Conservation (phyloP, 1,284 basidiomycete genomes). For the Stereum hirsutum region DNA sequence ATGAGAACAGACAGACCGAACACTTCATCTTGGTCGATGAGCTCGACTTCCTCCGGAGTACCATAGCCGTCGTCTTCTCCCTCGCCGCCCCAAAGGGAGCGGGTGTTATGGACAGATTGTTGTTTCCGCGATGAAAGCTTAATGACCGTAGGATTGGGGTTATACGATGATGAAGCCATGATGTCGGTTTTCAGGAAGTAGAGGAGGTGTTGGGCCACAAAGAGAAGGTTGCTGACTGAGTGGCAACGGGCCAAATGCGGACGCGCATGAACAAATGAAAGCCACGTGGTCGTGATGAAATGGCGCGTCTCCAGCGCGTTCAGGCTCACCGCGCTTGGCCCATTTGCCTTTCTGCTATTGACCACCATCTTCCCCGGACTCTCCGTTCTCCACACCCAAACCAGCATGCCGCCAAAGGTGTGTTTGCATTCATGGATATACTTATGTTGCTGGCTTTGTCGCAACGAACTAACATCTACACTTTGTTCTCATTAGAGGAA, state of each 20-base stretch:
- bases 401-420: constrained; percentile 16
- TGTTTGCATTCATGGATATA: not conserved
- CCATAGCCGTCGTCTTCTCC: constrained; percentile 19
- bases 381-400: not conserved
- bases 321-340: not conserved
- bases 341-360: not conserved
- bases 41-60: constrained; percentile 25
- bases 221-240: not conserved
- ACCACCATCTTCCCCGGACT: not conserved
- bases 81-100: constrained; percentile 22
- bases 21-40: constrained; percentile 44
- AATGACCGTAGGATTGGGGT: constrained; percentile 28
- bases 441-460: constrained; percentile 2
- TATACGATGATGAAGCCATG: constrained; percentile 26
- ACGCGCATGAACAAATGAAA: not conserved
- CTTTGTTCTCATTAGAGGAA: constrained; percentile 27
- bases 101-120: constrained; percentile 9
- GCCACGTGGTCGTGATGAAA: not conserved
- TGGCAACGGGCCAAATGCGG: not conserved
- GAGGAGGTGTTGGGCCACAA: not conserved
- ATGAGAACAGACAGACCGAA: constrained; percentile 30
- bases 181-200: not conserved
- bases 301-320: not conserved
- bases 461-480: not conserved
- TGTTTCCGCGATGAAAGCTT: constrained; percentile 14